Evolutionary conservation across 2,329 filamentous ascomycete species (phyloP).

Genomic region (Fusarium guadeloupense): DNA sequence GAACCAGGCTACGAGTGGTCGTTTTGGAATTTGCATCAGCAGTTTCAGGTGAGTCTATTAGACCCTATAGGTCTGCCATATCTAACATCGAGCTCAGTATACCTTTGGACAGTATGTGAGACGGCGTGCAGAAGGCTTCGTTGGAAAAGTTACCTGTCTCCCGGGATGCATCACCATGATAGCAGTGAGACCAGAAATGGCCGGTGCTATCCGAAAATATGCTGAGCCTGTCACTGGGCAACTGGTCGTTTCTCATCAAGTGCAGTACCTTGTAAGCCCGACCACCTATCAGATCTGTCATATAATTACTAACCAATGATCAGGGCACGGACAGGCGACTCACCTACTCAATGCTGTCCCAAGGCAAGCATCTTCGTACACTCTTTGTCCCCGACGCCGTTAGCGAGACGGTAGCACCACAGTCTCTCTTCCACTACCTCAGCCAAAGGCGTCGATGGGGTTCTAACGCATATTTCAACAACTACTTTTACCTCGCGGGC

Average conservation of each 20-base stretch:
- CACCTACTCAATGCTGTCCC: constrained; percentile 37
- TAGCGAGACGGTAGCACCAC: constrained; percentile 48
- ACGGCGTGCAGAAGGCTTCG: constrained; percentile 26
- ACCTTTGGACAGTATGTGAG: constrained; percentile 36
- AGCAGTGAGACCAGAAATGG: constrained; percentile 34
- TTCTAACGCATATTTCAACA: constrained; percentile 50
- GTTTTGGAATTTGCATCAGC: constrained; percentile 37
- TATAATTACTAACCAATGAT: not conserved
- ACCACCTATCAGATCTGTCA: not conserved
- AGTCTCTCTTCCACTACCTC: constrained; percentile 47
- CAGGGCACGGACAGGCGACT: constrained; percentile 37
- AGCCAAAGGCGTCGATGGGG: constrained; percentile 48
- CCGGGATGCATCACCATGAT: constrained; percentile 40
- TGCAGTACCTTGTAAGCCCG: constrained; percentile 34
- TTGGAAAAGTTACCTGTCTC: constrained; percentile 34
- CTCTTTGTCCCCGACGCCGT: constrained; percentile 47
- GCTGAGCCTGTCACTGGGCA: constrained; percentile 32
- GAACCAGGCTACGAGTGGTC: constrained; percentile 38
- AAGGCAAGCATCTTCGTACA: constrained; percentile 36
- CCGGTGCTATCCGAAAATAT: constrained; percentile 34
- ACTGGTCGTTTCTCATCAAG: constrained; percentile 33
- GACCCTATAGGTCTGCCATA: rapidly evolving
- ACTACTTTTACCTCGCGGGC: constrained; percentile 47
- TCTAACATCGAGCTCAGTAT: constrained; percentile 12
- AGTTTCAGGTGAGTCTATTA: constrained; percentile 25